These are phyloP conservation scores for Tetracladium setigerum DNA, from an alignment of 495 filamentous ascomycete species.

Conservation along the genomic window DNA sequence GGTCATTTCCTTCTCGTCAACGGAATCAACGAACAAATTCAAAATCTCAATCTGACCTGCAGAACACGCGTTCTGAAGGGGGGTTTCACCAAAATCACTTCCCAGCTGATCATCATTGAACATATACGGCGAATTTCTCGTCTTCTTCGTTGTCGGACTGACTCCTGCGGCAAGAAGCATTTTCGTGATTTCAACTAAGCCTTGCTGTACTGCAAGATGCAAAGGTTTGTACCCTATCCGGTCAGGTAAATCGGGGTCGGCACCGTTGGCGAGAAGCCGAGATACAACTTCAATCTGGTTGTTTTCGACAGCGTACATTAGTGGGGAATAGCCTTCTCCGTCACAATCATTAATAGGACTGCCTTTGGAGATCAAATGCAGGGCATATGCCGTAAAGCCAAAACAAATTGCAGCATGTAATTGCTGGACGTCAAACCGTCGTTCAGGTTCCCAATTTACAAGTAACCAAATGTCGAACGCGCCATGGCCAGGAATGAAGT, in stretches of 20 bases:
- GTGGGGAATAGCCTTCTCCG: conserved; percentile 14
- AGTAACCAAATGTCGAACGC: conserved; percentile 5
- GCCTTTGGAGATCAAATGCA: conserved; percentile 2
- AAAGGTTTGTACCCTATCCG: conserved; percentile 17
- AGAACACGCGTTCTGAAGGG: conserved; percentile 18
- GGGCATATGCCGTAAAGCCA: conserved; percentile 10
- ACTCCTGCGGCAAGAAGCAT: conserved; percentile 23
- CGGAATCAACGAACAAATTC: conserved; percentile 1
- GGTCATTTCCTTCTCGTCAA: conserved; percentile 8
- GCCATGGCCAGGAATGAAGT: neutral
- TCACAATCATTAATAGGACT: conserved; percentile 8
- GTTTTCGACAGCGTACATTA: conserved; percentile 19
- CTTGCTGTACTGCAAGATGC: conserved; percentile 16
- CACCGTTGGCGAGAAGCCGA: conserved; percentile 21
- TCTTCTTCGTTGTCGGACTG: conserved; percentile 23
- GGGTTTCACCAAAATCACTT: neutral
- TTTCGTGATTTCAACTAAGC: conserved; percentile 11
- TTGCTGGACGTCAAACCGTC: conserved; percentile 16
- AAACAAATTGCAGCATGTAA: conserved; percentile 14
- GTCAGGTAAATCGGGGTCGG: conserved; percentile 16
- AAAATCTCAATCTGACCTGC: conserved; percentile 4
- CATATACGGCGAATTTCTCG: conserved; percentile 11
- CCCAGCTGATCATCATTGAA: no score
- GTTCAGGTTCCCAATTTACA: conserved; percentile 5
- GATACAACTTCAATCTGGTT: conserved; percentile 17